Percentiles rank a stretch among this genome's conserved stretches.
Conservation (phyloP, 805 yeast species). For the Kodamaea restingae region DNA sequence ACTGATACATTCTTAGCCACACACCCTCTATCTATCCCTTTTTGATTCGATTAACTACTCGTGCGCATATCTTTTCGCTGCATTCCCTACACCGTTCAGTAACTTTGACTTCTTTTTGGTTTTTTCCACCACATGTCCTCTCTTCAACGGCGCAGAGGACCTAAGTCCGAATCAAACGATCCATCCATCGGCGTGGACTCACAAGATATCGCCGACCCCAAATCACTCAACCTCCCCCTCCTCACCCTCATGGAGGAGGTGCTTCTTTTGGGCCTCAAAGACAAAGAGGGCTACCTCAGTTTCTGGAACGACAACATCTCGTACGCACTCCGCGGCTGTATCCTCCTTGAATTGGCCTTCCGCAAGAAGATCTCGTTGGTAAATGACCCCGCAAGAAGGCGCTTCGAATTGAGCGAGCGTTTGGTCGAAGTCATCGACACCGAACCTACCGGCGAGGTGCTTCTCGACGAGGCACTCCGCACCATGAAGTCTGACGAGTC, state of each 20-base stretch:
- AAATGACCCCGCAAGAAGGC: conserved; percentile 86
- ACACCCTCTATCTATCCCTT: too few relatives aligned
- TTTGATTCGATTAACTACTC: too few relatives aligned
- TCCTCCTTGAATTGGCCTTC: conserved; percentile 85
- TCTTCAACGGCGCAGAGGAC: conserved; percentile 76
- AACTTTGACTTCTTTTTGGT: too few relatives aligned
- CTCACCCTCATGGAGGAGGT: conserved; percentile 97
- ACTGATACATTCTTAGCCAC: too few relatives aligned
- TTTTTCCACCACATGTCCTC: conserved; percentile 28
- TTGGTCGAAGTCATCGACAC: conserved; percentile 82
- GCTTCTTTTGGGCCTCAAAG: conserved; percentile 85
- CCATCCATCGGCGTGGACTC: conserved; percentile 84
- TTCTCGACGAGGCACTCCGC: conserved; percentile 88
- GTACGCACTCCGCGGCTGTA: conserved; percentile 93
- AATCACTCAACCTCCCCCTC: conserved; percentile 50
- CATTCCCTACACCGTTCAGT: too few relatives aligned
- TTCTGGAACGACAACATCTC: conserved; percentile 98
- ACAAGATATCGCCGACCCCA: conserved; percentile 48
- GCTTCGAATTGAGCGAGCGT: conserved; percentile 85
- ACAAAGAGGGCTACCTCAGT: conserved; percentile 91
- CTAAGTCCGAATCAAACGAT: conserved; percentile 28
- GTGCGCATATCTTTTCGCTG: too few relatives aligned
- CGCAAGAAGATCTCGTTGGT: conserved; percentile 85
- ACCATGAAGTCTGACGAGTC: conserved; percentile 84
- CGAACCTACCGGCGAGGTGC: conserved; percentile 88